Evolutionary conservation across 2,329 filamentous ascomycete genomes (phyloP).

Genomic region (Fusarium guadeloupense): DNA sequence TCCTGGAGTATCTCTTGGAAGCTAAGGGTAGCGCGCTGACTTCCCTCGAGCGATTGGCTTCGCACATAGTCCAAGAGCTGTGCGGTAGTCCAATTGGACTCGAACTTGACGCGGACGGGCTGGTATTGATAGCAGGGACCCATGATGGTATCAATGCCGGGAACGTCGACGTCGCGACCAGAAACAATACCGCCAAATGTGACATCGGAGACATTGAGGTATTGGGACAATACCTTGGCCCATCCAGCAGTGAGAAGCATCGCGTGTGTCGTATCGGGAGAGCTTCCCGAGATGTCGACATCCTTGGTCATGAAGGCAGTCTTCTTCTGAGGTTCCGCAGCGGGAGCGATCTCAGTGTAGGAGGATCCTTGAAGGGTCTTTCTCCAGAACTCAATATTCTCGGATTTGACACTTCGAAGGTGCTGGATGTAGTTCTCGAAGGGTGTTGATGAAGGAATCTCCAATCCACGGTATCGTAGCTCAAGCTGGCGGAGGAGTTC

Average conservation of each 20-base stretch:
- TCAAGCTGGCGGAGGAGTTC: conserved; percentile 53
- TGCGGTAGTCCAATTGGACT: conserved; percentile 32
- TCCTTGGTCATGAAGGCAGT: conserved; percentile 41
- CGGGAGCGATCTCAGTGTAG: conserved; percentile 31
- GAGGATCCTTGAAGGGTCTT: conserved; percentile 31
- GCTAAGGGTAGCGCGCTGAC: conserved; percentile 36
- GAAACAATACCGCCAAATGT: conserved; percentile 44
- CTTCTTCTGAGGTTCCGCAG: conserved; percentile 24
- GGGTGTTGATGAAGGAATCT: conserved; percentile 25
- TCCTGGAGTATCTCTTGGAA: conserved; percentile 34
- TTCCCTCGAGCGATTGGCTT: conserved; percentile 37
- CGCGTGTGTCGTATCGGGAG: conserved; percentile 40
- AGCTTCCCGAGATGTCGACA: conserved; percentile 36
- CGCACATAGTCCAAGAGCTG: conserved; percentile 38
- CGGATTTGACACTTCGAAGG: neutral
- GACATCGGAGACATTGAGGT: conserved; percentile 34
- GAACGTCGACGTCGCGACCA: conserved; percentile 37
- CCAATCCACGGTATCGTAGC: conserved; percentile 48
- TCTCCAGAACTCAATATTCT: conserved; percentile 35
- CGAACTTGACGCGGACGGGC: conserved; percentile 41
- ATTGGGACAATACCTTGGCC: conserved; percentile 40
- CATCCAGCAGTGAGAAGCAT: conserved; percentile 43
- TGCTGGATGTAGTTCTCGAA: conserved; percentile 35
- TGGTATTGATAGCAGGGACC: conserved; percentile 46
- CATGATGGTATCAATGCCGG: conserved; percentile 39